A percentile compares a stretch with the other conserved stretches of the same genome.
Conservation (phyloP, 2,329 filamentous ascomycete genomes). For the Tetracladium maxilliforme region DNA sequence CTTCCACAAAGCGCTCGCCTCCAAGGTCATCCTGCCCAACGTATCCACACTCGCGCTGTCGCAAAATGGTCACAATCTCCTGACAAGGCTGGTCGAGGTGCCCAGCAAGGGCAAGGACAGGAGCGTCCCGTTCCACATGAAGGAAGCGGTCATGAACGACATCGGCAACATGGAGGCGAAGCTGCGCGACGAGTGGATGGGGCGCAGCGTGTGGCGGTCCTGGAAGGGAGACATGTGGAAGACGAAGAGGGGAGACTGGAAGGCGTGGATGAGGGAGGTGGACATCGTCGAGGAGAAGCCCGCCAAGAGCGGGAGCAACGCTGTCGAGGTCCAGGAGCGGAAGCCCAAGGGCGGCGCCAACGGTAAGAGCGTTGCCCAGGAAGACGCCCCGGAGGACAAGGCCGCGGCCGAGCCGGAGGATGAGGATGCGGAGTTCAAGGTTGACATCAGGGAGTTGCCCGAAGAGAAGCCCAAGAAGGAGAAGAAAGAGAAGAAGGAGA, state of each 20-base stretch:
- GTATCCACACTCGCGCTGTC: slow-evolving; percentile 2
- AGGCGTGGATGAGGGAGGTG: slow-evolving; percentile 39
- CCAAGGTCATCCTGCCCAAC: slow-evolving; percentile 30
- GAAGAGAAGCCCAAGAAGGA: too few species aligned
- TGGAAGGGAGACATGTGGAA: slow-evolving; percentile 64
- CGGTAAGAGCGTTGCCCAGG: neutral
- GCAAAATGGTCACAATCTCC: slow-evolving; percentile 14
- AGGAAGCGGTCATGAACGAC: slow-evolving; percentile 51
- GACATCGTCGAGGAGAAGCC: slow-evolving; percentile 7
- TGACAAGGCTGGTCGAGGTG: too few species aligned
- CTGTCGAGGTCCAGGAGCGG: slow-evolving; percentile 1
- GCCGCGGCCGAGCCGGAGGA: slow-evolving; percentile 3
- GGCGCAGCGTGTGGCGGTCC: slow-evolving; percentile 57
- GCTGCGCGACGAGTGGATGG: slow-evolving; percentile 48
- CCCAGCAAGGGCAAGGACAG: slow-evolving; percentile 46
- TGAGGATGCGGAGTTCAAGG: slow-evolving; percentile 2
- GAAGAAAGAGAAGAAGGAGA: too few species aligned
- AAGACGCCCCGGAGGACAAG: slow-evolving; percentile 4
- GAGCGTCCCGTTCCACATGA: slow-evolving; percentile 53
- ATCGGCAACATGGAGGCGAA: slow-evolving; percentile 40
- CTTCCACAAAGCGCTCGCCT: slow-evolving; percentile 47
- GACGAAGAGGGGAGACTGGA: slow-evolving; percentile 46
- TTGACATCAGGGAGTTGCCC: too few species aligned
- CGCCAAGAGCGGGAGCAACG: slow-evolving; percentile 3
- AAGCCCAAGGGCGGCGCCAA: too few species aligned